phyloP scores from a whole-genome alignment of 768 basidiomycete genomes.

The Leccinum olivaceopallidum region DNA sequence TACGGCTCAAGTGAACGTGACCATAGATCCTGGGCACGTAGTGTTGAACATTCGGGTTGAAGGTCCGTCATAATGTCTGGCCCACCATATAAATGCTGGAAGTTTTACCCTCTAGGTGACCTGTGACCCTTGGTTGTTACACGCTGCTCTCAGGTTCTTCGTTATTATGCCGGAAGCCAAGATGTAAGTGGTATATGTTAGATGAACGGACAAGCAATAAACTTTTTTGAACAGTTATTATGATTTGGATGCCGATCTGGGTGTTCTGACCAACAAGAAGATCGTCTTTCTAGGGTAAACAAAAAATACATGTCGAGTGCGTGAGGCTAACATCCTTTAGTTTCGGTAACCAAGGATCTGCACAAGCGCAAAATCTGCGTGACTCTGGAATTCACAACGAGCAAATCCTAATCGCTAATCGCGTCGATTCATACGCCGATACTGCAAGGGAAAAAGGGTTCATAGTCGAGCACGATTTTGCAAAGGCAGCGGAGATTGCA shows the following conservation, averaged over 20 bases:
- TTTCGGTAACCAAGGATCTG: constrained; percentile 67
- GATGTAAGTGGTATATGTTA: constrained; percentile 42
- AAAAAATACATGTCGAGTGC: neutral
- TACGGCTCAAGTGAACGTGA: constrained; percentile 14
- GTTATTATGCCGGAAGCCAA: constrained; percentile 43
- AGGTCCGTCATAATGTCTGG: constrained; percentile 3
- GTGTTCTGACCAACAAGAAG: constrained; percentile 45
- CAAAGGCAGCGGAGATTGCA: constrained; percentile 53
- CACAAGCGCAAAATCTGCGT: constrained; percentile 66
- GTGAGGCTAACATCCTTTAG: constrained; percentile 30
- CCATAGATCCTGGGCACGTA: neutral
- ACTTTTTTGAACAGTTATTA: constrained; percentile 40
- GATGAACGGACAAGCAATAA: neutral
- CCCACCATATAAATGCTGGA: constrained; percentile 5
- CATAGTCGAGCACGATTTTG: constrained; percentile 56
- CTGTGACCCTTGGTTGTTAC: neutral
- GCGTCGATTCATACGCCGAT: constrained; percentile 56
- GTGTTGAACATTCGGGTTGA: constrained; percentile 2
- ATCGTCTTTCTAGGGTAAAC: constrained; percentile 62
- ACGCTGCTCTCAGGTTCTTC: neutral
- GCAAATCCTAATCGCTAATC: constrained; percentile 59
- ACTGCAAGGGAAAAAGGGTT: constrained; percentile 59
- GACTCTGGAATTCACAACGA: constrained; percentile 63
- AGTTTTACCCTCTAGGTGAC: neutral
- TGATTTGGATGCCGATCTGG: constrained; percentile 59